Evolutionary conservation across 2,329 filamentous ascomycete genomes (phyloP).

Genomic region (Ophiostoma populinum): DNA sequence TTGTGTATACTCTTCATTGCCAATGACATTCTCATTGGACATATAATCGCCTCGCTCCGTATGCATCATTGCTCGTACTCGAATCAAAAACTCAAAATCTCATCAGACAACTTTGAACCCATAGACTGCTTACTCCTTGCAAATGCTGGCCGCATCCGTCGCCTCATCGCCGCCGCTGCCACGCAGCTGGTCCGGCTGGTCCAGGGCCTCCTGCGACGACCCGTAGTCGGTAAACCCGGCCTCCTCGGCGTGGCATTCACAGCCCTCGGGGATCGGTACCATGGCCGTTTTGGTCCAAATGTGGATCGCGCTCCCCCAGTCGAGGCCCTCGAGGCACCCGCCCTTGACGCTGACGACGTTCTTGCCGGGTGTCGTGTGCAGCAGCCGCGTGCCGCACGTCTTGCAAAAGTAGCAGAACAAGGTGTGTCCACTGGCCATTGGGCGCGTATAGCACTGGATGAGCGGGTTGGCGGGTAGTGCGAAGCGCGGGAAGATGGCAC

Average conservation of each 20-base stretch:
- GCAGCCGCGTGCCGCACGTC: conserved; percentile 44
- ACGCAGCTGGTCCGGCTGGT: conserved; percentile 21
- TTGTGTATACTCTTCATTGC: too few species aligned
- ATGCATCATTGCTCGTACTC: too few species aligned
- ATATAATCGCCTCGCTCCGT: too few species aligned
- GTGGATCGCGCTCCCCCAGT: conserved; percentile 44
- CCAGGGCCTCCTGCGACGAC: conserved; percentile 19
- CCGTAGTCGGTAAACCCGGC: conserved; percentile 28
- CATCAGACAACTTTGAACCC: too few species aligned
- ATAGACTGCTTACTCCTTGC: too few species aligned
- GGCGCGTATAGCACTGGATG: conserved; percentile 40
- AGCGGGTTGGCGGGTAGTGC: conserved; percentile 30
- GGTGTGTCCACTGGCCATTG: conserved; percentile 36
- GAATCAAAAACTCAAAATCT: too few species aligned
- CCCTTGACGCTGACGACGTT: conserved; percentile 48
- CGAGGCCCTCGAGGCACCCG: conserved; percentile 45
- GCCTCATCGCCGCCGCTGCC: conserved; percentile 5
- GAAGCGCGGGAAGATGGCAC: conserved; percentile 54
- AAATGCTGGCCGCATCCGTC: conserved; percentile 8
- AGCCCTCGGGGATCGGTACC: conserved; percentile 49
- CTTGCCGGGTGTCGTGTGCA: conserved; percentile 42
- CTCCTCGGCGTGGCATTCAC: conserved; percentile 37
- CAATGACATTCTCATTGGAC: too few species aligned
- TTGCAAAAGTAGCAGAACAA: conserved; percentile 52
- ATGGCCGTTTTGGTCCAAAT: conserved; percentile 53